These are phyloP conservation scores for Blastocystis sp. DNA, from an alignment of 352 stramenopile genomes.

Conservation along the genomic window DNA sequence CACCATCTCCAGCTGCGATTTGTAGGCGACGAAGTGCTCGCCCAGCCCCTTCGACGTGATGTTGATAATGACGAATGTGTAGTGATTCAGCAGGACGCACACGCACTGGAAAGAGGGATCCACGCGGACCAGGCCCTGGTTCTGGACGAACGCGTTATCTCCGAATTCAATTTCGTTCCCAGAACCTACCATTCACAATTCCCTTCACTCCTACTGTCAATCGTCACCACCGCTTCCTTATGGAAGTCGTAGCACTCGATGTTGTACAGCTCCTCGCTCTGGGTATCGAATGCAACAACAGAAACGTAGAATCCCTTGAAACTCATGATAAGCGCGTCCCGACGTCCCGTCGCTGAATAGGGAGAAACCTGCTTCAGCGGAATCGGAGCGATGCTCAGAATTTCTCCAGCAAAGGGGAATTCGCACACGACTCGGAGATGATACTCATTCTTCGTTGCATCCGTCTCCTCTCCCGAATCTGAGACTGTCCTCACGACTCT, in stretches of 20 bases:
- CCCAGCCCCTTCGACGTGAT: slow-evolving; percentile 29
- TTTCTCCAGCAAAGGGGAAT: slow-evolving; percentile 47
- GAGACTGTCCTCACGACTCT: background rate
- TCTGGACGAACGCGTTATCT: slow-evolving; percentile 43
- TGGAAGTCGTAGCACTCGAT: slow-evolving; percentile 62
- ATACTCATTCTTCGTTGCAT: slow-evolving; percentile 18
- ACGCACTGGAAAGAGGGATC: slow-evolving; percentile 60
- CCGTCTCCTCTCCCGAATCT: background rate
- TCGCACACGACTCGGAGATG: slow-evolving; percentile 17
- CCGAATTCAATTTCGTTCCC: slow-evolving; percentile 54
- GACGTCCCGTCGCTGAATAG: background rate
- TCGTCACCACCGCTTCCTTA: slow-evolving; percentile 15
- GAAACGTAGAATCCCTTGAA: slow-evolving; percentile 64
- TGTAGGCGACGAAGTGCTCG: slow-evolving; percentile 48
- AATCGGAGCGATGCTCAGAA: slow-evolving; percentile 43
- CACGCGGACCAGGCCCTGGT: slow-evolving; percentile 47
- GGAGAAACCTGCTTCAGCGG: slow-evolving; percentile 6
- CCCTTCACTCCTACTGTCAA: slow-evolving; percentile 1
- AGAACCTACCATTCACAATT: background rate
- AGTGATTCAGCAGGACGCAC: slow-evolving; percentile 42
- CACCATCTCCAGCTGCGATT: slow-evolving; percentile 12
- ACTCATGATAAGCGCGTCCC: slow-evolving; percentile 40
- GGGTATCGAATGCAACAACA: slow-evolving; percentile 29
- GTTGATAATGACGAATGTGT: slow-evolving; percentile 46
- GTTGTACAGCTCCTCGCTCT: slow-evolving; percentile 1